These are phyloP conservation scores for Ilyonectria mors-panacis DNA, from an alignment of 2,329 filamentous ascomycete genomes.

Conservation along the genomic window DNA sequence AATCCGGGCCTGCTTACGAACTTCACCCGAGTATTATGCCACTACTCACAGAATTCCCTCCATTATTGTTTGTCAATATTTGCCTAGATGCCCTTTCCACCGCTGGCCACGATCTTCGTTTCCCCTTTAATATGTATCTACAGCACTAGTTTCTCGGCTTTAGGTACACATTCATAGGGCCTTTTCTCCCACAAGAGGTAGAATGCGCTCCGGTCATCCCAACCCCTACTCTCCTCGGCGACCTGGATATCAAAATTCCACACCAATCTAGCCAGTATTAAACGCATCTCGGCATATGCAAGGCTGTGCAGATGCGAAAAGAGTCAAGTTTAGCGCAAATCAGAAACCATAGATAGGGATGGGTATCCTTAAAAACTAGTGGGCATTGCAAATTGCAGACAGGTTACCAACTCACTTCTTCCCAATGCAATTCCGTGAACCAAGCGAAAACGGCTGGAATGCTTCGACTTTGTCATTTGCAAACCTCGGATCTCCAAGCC, in stretches of 20 bases:
- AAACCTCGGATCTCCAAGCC: conserved; percentile 48
- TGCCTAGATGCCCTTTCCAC: too few relatives aligned
- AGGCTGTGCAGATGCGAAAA: neutral
- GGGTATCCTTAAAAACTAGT: neutral
- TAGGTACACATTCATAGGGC: conserved; percentile 9
- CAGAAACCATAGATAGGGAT: neutral
- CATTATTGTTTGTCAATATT: too few relatives aligned
- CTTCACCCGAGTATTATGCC: too few relatives aligned
- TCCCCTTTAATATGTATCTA: neutral
- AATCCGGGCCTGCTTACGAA: too few relatives aligned
- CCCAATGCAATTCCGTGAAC: conserved; percentile 66
- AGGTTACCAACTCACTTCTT: conserved; percentile 57
- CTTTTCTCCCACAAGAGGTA: conserved; percentile 14
- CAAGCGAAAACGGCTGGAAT: conserved; percentile 63
- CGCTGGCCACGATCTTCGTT: too few relatives aligned
- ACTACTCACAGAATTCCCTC: too few relatives aligned
- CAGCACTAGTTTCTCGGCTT: neutral
- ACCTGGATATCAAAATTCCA: conserved; percentile 13
- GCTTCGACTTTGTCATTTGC: conserved; percentile 56
- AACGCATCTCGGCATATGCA: conserved; percentile 14
- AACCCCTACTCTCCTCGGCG: conserved; percentile 1
- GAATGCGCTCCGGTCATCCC: neutral
- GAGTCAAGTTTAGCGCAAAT: neutral
- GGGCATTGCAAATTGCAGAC: neutral
- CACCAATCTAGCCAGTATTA: conserved; percentile 6